phyloP scores from a whole-genome alignment of 139 green algal species.

The Tetradesmus lagerheimii region DNA sequence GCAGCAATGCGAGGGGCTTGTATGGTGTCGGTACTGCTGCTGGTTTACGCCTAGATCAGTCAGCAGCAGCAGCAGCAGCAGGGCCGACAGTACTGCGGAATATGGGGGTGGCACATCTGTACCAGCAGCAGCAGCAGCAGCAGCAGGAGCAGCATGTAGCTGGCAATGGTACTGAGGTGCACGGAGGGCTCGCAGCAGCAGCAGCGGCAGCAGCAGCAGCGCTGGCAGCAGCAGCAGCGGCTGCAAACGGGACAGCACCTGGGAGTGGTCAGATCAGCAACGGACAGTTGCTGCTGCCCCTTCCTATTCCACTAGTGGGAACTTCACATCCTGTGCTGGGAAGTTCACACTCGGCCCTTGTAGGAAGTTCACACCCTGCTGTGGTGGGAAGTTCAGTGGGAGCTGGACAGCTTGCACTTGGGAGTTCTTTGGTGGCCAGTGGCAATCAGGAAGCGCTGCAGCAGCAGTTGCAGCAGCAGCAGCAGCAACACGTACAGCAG shows the following conservation, averaged over 20 bases:
- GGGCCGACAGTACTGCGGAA: neutral
- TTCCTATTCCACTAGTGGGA: neutral
- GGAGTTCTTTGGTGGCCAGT: no score
- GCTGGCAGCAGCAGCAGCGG: conserved; percentile 11
- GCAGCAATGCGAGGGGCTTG: neutral
- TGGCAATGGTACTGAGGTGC: neutral
- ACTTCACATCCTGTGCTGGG: neutral
- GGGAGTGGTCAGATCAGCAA: neutral
- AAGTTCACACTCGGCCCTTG: neutral
- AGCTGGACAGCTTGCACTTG: neutral
- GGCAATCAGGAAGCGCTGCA: neutral
- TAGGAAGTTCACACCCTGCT: neutral
- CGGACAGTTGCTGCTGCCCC: neutral
- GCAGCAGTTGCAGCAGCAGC: neutral
- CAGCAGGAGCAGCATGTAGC: neutral
- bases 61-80: conserved; percentile 1
- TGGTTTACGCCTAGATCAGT: neutral
- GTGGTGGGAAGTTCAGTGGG: neutral
- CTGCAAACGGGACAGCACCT: neutral
- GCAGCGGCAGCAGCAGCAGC: neutral
- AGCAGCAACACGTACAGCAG: neutral
- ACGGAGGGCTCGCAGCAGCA: neutral
- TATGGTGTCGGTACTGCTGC: neutral
- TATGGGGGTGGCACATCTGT: neutral
- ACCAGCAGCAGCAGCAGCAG: neutral